phyloP scores from a whole-genome alignment of 2,329 filamentous ascomycete species.

The Colletotrichum sp. region DNA sequence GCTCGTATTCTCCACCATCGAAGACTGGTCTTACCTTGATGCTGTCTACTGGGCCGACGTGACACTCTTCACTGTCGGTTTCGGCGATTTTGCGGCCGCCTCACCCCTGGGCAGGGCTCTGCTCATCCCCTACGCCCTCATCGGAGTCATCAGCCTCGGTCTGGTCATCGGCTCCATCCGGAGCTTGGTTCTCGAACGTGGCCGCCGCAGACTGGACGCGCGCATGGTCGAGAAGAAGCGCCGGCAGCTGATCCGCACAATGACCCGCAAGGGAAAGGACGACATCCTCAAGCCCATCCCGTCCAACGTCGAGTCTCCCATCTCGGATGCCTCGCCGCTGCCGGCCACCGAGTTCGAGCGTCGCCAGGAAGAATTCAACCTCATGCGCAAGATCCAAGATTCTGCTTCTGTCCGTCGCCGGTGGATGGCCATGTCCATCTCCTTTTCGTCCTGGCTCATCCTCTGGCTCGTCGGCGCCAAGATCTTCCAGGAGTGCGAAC shows the following conservation, averaged over 20 bases:
- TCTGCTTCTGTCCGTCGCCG: conserved; percentile 68
- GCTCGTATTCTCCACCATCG: conserved; percentile 73
- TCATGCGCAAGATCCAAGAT: conserved; percentile 82
- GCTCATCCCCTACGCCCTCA: conserved; percentile 81
- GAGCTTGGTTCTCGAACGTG: conserved; percentile 65
- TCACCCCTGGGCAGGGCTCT: conserved; percentile 69
- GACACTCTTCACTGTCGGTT: conserved; percentile 68
- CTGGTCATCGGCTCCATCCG: conserved; percentile 83
- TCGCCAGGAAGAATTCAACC: conserved; percentile 72
- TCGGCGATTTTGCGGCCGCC: conserved; percentile 57
- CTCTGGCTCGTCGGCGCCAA: conserved; percentile 84
- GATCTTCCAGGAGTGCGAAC: conserved; percentile 67
- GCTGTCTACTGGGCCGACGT: conserved; percentile 81
- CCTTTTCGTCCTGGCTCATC: conserved; percentile 69
- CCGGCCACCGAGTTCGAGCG: conserved; percentile 56
- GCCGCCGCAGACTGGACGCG: conserved; percentile 56
- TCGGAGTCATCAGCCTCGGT: conserved; percentile 85
- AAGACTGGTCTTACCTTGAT: conserved; percentile 79
- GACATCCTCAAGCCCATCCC: conserved; percentile 55
- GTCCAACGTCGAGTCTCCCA: neutral
- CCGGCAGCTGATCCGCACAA: conserved; percentile 47
- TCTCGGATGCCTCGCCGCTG: neutral
- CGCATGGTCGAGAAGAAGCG: conserved; percentile 67
- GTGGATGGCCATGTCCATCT: conserved; percentile 77
- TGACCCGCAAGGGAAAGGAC: conserved; percentile 51